These are phyloP conservation scores for Fusarium tricinctum DNA, from an alignment of 2,329 filamentous ascomycete species.

Conservation along the genomic window DNA sequence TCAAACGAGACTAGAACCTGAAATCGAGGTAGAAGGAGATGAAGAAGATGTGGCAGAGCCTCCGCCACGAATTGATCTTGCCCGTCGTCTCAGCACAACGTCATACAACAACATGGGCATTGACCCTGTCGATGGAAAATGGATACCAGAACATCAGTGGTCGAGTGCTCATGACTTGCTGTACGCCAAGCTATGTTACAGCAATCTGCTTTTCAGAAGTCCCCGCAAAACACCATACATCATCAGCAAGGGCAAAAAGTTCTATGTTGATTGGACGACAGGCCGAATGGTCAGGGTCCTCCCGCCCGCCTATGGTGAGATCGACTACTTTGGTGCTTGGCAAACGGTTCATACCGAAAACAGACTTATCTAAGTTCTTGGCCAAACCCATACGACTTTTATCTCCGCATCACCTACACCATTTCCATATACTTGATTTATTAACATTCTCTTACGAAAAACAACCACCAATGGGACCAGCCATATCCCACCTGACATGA, in stretches of 20 bases:
- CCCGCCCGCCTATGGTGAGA: conserved; percentile 68
- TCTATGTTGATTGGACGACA: conserved; percentile 71
- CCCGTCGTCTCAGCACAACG: conserved; percentile 60
- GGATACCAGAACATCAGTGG: conserved; percentile 69
- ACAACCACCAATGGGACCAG: conserved; percentile 17
- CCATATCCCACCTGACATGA: conserved; percentile 22
- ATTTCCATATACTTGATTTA: conserved; percentile 6
- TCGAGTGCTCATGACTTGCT: conserved; percentile 69
- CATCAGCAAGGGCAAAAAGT: conserved; percentile 69
- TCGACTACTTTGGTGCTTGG: conserved; percentile 64
- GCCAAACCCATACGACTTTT: conserved; percentile 18
- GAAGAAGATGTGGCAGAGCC: conserved; percentile 40
- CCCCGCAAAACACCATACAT: conserved; percentile 71
- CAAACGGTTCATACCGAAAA: conserved; percentile 66
- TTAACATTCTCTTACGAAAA: neutral
- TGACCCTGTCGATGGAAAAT: conserved; percentile 67
- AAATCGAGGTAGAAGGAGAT: conserved; percentile 42
- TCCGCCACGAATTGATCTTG: conserved; percentile 51
- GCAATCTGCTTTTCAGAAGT: conserved; percentile 68
- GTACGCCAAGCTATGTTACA: conserved; percentile 72
- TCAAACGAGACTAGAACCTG: conserved; percentile 43
- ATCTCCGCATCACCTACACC: conserved; percentile 2
- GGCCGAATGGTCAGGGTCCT: conserved; percentile 67
- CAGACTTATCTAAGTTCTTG: conserved; percentile 56
- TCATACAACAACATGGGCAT: conserved; percentile 62